Percentiles rank a stretch among this genome's conserved stretches.
Evolutionary conservation across 768 basidiomycete species (phyloP).

Genomic region (Lactarius deliciosus): DNA sequence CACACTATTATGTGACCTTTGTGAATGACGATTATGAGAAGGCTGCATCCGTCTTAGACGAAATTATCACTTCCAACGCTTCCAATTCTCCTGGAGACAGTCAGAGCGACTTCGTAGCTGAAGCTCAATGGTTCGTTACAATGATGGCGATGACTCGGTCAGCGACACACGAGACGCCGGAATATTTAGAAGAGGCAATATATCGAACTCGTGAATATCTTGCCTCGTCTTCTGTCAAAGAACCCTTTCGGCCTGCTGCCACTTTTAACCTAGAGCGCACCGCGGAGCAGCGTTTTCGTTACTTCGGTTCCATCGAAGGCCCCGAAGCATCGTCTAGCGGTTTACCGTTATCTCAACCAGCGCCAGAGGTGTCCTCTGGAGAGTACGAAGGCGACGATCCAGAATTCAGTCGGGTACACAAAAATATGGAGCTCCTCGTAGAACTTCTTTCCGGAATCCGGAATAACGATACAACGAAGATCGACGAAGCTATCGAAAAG

Average conservation of each 20-base stretch:
- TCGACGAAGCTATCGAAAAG: neutral
- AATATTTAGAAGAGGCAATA: neutral
- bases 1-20: neutral
- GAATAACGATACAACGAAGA: neutral
- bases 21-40: neutral
- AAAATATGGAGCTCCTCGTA: neutral
- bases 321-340: neutral
- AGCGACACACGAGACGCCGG: neutral
- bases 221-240: neutral
- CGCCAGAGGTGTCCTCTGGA: no score
- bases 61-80: neutral
- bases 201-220: neutral
- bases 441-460: neutral
- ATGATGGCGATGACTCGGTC: neutral
- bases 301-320: neutral
- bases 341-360: no score
- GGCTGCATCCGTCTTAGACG: neutral
- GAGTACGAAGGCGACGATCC: neutral
- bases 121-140: neutral
- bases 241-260: accelerated
- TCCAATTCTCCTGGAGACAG: neutral
- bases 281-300: neutral
- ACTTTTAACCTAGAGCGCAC: neutral
- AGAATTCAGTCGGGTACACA: neutral
- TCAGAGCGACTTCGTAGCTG: neutral